Percentiles rank a stretch among this genome's conserved stretches.
phyloP scores from a whole-genome alignment of 129 eudicot genomes.

The Erigeron canadensis region DNA sequence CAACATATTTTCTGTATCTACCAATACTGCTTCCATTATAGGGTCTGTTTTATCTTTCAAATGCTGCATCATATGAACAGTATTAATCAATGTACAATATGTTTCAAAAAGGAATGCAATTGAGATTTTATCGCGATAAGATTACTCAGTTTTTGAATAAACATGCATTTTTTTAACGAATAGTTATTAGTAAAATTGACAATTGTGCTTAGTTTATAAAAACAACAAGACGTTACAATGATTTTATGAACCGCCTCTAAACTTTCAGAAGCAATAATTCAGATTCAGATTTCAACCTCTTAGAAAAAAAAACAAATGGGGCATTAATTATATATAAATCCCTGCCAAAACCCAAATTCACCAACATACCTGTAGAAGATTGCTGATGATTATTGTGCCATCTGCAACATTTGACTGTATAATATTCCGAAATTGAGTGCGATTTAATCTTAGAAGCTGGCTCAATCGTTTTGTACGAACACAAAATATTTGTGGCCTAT shows the following conservation, averaged over 20 bases:
- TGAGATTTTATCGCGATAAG: not conserved
- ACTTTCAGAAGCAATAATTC: too few relatives aligned
- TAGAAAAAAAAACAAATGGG: not conserved
- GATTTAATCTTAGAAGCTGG: constrained; percentile 65
- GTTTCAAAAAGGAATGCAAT: not conserved
- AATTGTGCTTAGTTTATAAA: too few relatives aligned
- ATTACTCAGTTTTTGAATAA: too few relatives aligned
- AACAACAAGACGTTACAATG: too few relatives aligned
- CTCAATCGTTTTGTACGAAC: constrained; percentile 69
- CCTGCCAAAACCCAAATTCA: not conserved
- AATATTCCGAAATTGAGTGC: constrained; percentile 54
- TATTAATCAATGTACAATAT: not conserved
- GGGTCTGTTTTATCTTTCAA: constrained; percentile 60
- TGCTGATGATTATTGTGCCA: constrained; percentile 67
- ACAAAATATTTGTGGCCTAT: constrained; percentile 63
- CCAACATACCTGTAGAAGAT: constrained; percentile 60
- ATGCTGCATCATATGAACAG: constrained; percentile 47
- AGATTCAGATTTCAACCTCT: too few relatives aligned
- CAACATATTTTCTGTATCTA: constrained; percentile 60
- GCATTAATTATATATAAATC: not conserved
- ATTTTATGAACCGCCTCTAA: too few relatives aligned
- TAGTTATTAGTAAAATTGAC: too few relatives aligned
- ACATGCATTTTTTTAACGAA: too few relatives aligned
- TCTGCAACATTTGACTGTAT: constrained; percentile 68
- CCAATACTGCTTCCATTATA: constrained; percentile 48